Base-by-base conservation (phyloP, 2,329 filamentous ascomycete species). In the Claviceps sp. region DNA sequence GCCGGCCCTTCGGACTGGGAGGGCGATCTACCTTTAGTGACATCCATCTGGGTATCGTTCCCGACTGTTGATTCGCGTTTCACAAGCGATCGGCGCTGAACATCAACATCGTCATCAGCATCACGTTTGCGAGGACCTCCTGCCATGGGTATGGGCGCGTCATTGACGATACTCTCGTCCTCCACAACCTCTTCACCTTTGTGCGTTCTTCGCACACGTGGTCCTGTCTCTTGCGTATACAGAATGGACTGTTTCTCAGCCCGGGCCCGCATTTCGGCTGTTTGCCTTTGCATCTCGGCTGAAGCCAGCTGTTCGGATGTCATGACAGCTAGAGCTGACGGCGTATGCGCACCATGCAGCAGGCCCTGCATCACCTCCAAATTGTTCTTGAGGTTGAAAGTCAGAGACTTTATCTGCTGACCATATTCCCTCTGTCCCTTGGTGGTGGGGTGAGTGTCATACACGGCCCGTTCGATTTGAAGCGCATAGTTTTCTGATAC, bases 161-260 rank as follows among this genome's bases (percentile, higher is more conserved):
- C 66, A 38, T 60, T 63, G n/a, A 67, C 55, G 40, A 68, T 65
- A n/a, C 69, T 74, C 37, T 94, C 88, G 46, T 85, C 82, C 55
- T 91, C 89, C 16, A 97, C 77, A 16, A 95, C 68, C 64, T 97
- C 93, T 54, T 96, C 90, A 13, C 93, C 93, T 67, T 97, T 97
- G 71, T 97, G 91, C 2, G 91, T 96, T 59, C 87, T 82, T 60
- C 89, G 80, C 52, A 96, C 84, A 3, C 89, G 82, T 4, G 90
- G 88, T 48, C 80, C 77, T 1, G 66, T 65, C 18, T 86, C 81
- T 20, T 86, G 80, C 14, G 88, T 79, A 54, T 91, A 82, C 37
- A 95, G 77, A 47, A 93, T 90, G 46, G 91, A 86, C 65, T 91
- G 86, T 61, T 89, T 87, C 62, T 93, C 87, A 0, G 82, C 81